Base-by-base conservation (phyloP, 2,329 filamentous ascomycete genomes). In the Ophiostoma perfectum region DNA sequence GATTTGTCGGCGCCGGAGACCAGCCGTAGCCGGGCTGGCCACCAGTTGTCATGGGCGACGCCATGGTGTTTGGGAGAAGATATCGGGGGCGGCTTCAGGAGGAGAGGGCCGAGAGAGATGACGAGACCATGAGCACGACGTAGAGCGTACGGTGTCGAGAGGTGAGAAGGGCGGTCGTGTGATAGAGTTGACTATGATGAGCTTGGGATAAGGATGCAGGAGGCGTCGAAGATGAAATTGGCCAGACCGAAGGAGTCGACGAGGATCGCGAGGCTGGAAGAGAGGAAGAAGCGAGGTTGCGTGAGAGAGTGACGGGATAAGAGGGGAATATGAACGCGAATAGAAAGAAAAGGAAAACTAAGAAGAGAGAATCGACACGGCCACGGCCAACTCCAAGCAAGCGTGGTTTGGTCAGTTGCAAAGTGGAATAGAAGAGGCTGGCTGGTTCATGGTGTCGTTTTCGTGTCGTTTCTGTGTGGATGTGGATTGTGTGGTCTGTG, bases 1-100 rank as follows among this genome's bases (percentile, higher is more conserved):
- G 70, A 55, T 27, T 66, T 38, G 62, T 41, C 12, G 49, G 36
- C 18, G 66, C 64, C n/a, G 55, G 49, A n/a, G 64, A 47, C 70
- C 70, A 71, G 63, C 65, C 65, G 52, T 60, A 52, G 49, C 39
- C 55, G 67, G 27, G 64, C 64, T 63, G 66, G 18, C 68, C 65
- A 52, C 70, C 67, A 65, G 70, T 72, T 27, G 68, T 70, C 64
- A 70, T 47, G 44, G 72, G 72, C 62, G 72, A 73, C 45, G 72
- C 69, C 72, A 73, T 73, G 68, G 66, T 27, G 42, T 12, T 49
- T 38, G 62, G 64, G 27, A 55, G 49, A 27, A 55, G 8, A 41
- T 6, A 64, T 42, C 60, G 39, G n/a, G 18, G n/a, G 64, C 65
- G 47, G 16, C 58, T 65, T 65, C 52, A 65, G 16, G 58, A 49